Conservation (phyloP, 768 basidiomycete genomes). For the Mycena haematopus region DNA sequence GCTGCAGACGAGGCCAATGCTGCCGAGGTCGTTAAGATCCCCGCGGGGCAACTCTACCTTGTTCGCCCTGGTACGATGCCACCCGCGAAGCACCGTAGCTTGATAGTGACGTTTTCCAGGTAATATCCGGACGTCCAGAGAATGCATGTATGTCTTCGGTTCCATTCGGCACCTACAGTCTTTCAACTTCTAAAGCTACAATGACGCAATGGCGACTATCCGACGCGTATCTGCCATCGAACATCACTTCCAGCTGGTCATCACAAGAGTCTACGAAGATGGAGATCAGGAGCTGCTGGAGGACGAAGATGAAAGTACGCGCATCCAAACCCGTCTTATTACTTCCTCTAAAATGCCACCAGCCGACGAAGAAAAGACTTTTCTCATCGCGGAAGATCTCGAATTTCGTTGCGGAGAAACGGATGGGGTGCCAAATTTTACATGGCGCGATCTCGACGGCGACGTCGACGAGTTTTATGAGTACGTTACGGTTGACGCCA, state of each 20-base stretch:
- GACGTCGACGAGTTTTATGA: slow-evolving; percentile 95
- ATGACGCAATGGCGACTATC: slow-evolving; percentile 94
- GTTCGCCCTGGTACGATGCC: slow-evolving; percentile 67
- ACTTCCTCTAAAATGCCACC: slow-evolving; percentile 13
- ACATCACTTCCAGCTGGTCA: slow-evolving; percentile 88
- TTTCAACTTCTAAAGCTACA: slow-evolving; percentile 65
- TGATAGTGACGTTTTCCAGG: slow-evolving; percentile 35
- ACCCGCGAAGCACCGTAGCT: neutral
- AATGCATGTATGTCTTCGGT: slow-evolving; percentile 87
- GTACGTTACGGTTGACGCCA: slow-evolving; percentile 82
- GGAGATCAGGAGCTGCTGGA: slow-evolving; percentile 95
- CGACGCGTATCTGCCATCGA: slow-evolving; percentile 79
- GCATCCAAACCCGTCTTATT: neutral
- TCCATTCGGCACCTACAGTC: neutral
- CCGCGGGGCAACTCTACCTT: slow-evolving; percentile 89
- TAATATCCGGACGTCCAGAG: slow-evolving; percentile 87
- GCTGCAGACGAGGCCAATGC: slow-evolving; percentile 88
- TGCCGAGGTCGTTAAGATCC: slow-evolving; percentile 93
- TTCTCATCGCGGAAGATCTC: slow-evolving; percentile 89
- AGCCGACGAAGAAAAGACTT: slow-evolving; percentile 95
- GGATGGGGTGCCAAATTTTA: slow-evolving; percentile 80
- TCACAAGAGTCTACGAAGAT: slow-evolving; percentile 97
- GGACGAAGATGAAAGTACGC: slow-evolving; percentile 88
- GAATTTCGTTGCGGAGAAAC: slow-evolving; percentile 80
- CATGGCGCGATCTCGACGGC: slow-evolving; percentile 92